Evolutionary conservation across 2,329 filamentous ascomycete species (phyloP).

Genomic region (Whalleya microplaca): DNA sequence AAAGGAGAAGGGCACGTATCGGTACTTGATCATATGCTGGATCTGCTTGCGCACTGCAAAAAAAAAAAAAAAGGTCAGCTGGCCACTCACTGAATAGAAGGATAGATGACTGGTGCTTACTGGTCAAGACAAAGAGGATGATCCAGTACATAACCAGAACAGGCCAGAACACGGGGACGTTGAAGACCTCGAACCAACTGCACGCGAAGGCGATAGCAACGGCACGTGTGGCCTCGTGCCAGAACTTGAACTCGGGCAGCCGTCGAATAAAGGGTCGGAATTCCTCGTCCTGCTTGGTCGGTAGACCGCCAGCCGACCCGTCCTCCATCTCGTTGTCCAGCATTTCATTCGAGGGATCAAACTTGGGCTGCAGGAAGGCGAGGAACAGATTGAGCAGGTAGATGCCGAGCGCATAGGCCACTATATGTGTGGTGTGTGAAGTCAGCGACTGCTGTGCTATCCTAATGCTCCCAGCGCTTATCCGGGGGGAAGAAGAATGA

Average conservation of each 20-base stretch:
- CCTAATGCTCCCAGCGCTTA: background rate
- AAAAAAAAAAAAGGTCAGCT: conserved; percentile 7
- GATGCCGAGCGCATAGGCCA: conserved; percentile 96
- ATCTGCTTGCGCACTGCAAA: conserved; percentile 94
- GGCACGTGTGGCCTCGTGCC: conserved; percentile 92
- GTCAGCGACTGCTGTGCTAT: conserved; percentile 21
- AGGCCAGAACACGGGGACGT: conserved; percentile 98
- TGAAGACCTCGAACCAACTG: conserved; percentile 92
- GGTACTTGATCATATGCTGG: conserved; percentile 99
- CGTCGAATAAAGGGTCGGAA: conserved; percentile 96
- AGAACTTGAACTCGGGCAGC: conserved; percentile 99
- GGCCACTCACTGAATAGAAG: background rate
- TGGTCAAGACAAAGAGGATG: conserved; percentile 93
- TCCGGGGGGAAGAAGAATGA: no score
- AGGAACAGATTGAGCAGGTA: conserved; percentile 99
- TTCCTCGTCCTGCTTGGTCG: conserved; percentile 95
- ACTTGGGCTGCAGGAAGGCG: conserved; percentile 97
- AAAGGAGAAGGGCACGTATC: conserved; percentile 91
- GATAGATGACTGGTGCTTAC: conserved; percentile 57
- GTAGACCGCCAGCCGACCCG: conserved; percentile 77
- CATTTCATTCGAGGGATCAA: conserved; percentile 91
- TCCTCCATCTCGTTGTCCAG: conserved; percentile 97
- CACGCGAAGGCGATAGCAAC: conserved; percentile 82
- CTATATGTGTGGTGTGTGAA: no score
- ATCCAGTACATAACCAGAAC: conserved; percentile 98